phyloP scores from a whole-genome alignment of 495 filamentous ascomycete genomes.

The Daldinia bambusicola region DNA sequence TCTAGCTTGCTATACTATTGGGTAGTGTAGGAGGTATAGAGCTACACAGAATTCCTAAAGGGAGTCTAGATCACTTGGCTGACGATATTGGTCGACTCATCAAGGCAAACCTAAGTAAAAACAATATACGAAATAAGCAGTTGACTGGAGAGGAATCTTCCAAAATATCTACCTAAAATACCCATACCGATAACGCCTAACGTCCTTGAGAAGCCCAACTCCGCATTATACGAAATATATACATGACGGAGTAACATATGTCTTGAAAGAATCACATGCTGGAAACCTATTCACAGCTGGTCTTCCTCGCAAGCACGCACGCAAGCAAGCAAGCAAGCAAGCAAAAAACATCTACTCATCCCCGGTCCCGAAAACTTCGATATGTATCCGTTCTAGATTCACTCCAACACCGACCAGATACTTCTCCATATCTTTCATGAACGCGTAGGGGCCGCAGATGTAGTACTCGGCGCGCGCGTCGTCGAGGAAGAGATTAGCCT shows the following conservation, averaged over 20 bases:
- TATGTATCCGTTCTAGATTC: slow-evolving; percentile 62
- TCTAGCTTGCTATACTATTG: no score
- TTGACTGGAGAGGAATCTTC: not conserved
- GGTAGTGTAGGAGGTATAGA: no score
- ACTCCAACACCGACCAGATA: slow-evolving; percentile 65
- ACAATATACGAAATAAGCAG: not conserved
- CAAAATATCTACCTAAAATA: not conserved
- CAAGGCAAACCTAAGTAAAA: no score
- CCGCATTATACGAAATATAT: not conserved
- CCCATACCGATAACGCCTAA: not conserved
- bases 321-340: not conserved
- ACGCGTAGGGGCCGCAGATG: slow-evolving; percentile 72
- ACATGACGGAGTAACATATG: not conserved
- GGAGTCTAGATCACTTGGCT: no score
- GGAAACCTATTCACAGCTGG: not conserved
- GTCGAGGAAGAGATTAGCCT: slow-evolving; percentile 63
- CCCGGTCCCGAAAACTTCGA: slow-evolving; percentile 76
- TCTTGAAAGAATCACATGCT: not conserved
- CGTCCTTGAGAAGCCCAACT: not conserved
- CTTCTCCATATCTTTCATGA: slow-evolving; percentile 69
- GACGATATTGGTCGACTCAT: no score
- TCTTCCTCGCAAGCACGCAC: not conserved
- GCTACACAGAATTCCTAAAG: no score
- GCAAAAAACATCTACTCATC: slow-evolving; percentile 40
- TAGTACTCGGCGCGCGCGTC: slow-evolving; percentile 69